Conservation (phyloP, 441 rosid genomes). For the Erodium moschatum region DNA sequence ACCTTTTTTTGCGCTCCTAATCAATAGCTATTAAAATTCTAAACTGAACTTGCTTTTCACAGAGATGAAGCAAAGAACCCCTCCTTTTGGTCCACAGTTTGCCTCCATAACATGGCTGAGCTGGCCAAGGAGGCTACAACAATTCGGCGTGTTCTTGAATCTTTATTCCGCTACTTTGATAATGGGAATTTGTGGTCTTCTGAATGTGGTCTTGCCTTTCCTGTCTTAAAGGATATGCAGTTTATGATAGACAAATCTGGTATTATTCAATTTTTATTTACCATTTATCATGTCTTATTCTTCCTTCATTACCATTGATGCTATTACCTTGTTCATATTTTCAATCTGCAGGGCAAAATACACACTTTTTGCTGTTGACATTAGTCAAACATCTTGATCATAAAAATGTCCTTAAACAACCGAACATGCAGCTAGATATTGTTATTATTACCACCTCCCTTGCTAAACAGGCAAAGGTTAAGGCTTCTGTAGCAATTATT, state of each 20-base stretch:
- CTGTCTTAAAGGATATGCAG: conserved; percentile 67
- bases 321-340: conserved; percentile 23
- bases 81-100: conserved; percentile 76
- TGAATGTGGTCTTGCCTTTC: conserved; percentile 61
- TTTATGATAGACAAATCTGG: conserved; percentile 78
- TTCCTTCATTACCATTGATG: not conserved
- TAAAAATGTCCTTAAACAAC: conserved; percentile 58
- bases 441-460: conserved; percentile 55
- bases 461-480: conserved; percentile 53
- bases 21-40: conserved; percentile 11
- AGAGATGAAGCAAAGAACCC: conserved; percentile 73
- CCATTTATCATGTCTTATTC: not conserved
- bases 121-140: conserved; percentile 84
- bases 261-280: conserved; percentile 15
- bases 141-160: conserved; percentile 83
- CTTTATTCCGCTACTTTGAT: conserved; percentile 75
- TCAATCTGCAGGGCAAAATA: conserved; percentile 52
- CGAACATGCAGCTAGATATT: conserved; percentile 49
- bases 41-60: conserved; percentile 18
- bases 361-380: conserved; percentile 55
- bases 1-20: conserved; percentile 7
- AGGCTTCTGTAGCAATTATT: conserved; percentile 45
- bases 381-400: conserved; percentile 95
- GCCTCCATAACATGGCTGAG: conserved; percentile 69
- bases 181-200: conserved; percentile 62